These are phyloP conservation scores for Neckera pumila DNA, from an alignment of 225 moss, liverwort and hornwort species.

Conservation along the genomic window DNA sequence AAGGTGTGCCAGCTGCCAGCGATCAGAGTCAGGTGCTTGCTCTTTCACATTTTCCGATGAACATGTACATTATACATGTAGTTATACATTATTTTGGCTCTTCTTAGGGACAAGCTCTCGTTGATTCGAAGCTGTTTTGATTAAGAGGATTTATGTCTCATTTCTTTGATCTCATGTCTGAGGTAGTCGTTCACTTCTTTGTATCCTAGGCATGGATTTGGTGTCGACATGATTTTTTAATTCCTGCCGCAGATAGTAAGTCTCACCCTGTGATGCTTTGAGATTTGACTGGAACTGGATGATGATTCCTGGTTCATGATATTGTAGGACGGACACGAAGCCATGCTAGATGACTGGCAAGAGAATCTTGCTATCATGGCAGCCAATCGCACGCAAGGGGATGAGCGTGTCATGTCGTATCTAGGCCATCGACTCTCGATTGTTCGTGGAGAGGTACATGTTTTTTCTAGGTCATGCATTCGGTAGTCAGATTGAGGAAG, in stretches of 20 bases:
- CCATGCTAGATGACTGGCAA: constrained; percentile 84
- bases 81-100: neutral
- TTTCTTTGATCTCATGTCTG: neutral
- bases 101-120: neutral
- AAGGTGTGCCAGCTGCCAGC: constrained; percentile 15
- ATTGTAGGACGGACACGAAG: constrained; percentile 47
- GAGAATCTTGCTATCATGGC: constrained; percentile 87
- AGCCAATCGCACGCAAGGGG: constrained; percentile 61
- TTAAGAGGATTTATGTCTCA: neutral
- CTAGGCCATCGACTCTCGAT: constrained; percentile 73
- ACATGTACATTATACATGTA: no score
- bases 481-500: neutral
- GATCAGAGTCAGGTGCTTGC: constrained; percentile 38
- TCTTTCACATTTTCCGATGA: neutral
- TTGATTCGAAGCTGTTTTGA: neutral
- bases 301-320: neutral
- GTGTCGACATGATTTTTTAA: neutral
- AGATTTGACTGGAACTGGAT: neutral
- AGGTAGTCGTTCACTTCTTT: neutral
- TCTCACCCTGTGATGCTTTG: neutral
- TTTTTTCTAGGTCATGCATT: neutral
- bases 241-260: neutral
- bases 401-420: constrained; percentile 73
- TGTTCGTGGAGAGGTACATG: constrained; percentile 62
- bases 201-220: neutral